Evolutionary conservation across 75 land plant genomes (phyloP), one percentile per base, ranked within the genome.

Genomic region (Chamaecyparis obtusa): DNA sequence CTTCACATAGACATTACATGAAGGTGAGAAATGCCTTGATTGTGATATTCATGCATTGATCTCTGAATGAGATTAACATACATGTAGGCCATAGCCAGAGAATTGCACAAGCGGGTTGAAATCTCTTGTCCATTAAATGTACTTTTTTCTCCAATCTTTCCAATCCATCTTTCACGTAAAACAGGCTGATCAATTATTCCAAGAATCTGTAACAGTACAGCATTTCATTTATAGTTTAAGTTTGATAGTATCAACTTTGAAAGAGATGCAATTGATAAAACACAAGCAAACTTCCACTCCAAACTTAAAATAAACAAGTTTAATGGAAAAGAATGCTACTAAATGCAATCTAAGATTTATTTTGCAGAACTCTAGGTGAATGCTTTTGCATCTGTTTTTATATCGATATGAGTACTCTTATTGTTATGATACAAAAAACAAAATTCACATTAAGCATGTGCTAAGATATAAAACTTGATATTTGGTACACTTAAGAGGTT

Each of bases 181-280:
- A 98, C 84, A 64, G 99, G 99, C 82, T 98, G 99, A 89, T 98
- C 99, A 88, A 98, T 98, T 41, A 98, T 93, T 83, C 99, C 99
- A 85, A 95, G 48, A 90, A 97, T 90, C 97, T 94, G 92, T 37
- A 89, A 84, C 21, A 84, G 49, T 13, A 71, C 43, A 80, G 24
- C n/a, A 80, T 80, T 43, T 44, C 11, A 41, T 43, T 39, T 36
- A 77, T 21, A 19, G 46, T 81, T n/a, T 7, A 46, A 46, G n/a
- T 74, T 13, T 74, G 15, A 81, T 9, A 81, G n/a, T 46, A 80
- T 43, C 83, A 80, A 27, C 32, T 21, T 24, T 10, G 21, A 27
- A 81, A 44, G 43, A 39, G 37, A 37, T 39, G 44, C 44, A 78
- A 21, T 21, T 19, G 9, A 24, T 39, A 41, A 41, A 4, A 16